Percentiles rank a stretch among this genome's conserved stretches.
These are phyloP conservation scores for carrot (Daucus carota) DNA, from an alignment of 129 eudicot genomes.

Conservation along the genomic window DNA sequence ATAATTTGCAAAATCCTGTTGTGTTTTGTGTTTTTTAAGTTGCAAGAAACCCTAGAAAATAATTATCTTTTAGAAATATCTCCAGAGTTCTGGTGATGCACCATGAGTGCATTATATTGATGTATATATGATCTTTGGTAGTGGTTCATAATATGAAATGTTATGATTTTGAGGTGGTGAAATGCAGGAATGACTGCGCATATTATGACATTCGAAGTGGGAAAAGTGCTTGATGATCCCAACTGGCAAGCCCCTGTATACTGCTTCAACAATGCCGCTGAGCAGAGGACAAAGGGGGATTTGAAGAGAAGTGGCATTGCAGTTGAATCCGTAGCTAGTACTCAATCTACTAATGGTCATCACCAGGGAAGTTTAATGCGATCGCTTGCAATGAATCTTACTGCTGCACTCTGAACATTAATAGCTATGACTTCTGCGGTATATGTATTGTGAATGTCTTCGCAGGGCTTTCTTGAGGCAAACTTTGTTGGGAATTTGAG, in stretches of 20 bases:
- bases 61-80: no score
- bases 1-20: not conserved
- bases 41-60: no score
- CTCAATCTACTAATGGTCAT: not conserved
- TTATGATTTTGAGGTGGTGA: not conserved
- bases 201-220: conserved; percentile 57
- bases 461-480: not conserved
- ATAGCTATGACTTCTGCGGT: not conserved
- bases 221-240: conserved; percentile 49
- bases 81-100: no score
- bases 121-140: not conserved
- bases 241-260: conserved; percentile 51
- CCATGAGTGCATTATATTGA: no score
- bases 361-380: conserved; percentile 6
- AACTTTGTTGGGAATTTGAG: not conserved
- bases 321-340: conserved; percentile 1
- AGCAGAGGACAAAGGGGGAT: not conserved
- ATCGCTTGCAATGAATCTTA: conserved; percentile 5
- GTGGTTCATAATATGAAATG: not conserved
- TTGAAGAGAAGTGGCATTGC: not conserved
- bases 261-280: conserved; percentile 27
- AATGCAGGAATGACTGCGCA: conserved; percentile 40
- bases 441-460: not conserved
- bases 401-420: not conserved
- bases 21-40: no score